Evolutionary conservation across 805 yeast species (phyloP).

Genomic region (Suhomyces pyralidae): DNA sequence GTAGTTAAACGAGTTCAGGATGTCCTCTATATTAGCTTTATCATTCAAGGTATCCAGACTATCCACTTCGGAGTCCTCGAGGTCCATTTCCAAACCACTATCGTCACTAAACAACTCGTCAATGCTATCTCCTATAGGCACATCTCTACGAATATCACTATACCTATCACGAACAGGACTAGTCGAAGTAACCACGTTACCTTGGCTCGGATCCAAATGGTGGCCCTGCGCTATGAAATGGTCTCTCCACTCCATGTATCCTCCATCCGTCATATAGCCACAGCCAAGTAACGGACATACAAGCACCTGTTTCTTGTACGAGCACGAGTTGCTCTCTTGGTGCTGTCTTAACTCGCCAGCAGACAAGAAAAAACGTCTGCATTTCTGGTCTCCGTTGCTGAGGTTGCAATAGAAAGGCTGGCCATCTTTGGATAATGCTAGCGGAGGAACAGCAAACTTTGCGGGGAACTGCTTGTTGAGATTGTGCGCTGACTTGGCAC

Average conservation of each 20-base stretch:
- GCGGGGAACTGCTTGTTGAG: constrained; percentile 20
- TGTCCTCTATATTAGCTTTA: neutral
- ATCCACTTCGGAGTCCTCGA: neutral
- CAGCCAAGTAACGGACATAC: constrained; percentile 41
- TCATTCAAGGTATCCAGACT: neutral
- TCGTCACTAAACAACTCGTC: constrained; percentile 5
- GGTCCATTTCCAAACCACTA: constrained; percentile 1
- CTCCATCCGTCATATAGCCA: constrained; percentile 34
- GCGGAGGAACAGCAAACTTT: constrained; percentile 19
- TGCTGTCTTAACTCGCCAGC: constrained; percentile 17
- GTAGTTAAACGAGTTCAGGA: no score
- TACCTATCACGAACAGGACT: neutral
- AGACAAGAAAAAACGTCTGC: constrained; percentile 16
- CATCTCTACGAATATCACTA: neutral
- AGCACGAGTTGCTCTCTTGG: constrained; percentile 19
- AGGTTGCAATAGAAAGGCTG: constrained; percentile 16
- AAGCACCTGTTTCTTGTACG: constrained; percentile 29
- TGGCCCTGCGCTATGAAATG: constrained; percentile 24
- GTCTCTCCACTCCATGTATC: constrained; percentile 26
- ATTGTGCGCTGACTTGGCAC: constrained; percentile 5
- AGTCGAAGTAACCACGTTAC: neutral
- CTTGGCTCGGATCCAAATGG: constrained; percentile 9
- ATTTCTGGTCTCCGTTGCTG: constrained; percentile 8
- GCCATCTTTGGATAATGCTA: constrained; percentile 20
- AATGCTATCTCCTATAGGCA: neutral